Conservation (phyloP, 352 stramenopile species). For the Globisporangium middletonii region DNA sequence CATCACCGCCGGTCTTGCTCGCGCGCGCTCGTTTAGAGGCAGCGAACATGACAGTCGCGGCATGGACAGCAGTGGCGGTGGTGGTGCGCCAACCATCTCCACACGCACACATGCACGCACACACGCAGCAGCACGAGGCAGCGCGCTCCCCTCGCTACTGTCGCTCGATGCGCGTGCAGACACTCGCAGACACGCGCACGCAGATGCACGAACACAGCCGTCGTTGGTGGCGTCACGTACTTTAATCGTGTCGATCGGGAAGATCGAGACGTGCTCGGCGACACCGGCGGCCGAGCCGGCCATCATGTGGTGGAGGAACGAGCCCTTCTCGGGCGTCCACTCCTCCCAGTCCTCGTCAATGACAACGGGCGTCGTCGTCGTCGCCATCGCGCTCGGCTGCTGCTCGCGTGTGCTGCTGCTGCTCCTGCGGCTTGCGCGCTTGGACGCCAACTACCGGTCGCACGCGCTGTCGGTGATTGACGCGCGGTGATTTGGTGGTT, state of each 20-base stretch:
- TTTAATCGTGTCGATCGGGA: constrained; percentile 91
- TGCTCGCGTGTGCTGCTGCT: not conserved
- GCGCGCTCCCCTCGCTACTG: not conserved
- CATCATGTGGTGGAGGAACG: constrained; percentile 94
- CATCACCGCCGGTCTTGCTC: not conserved
- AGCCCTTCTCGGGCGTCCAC: constrained; percentile 90
- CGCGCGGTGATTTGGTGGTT: not conserved
- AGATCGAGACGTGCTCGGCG: constrained; percentile 97
- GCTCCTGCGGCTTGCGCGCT: not conserved
- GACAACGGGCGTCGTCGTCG: constrained; percentile 6
- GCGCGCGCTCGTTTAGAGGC: not conserved
- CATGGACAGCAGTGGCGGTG: not conserved
- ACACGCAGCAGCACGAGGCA: not conserved
- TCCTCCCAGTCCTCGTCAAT: constrained; percentile 92
- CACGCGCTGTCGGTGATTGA: not conserved
- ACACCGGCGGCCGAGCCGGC: constrained; percentile 94
- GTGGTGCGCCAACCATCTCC: no score
- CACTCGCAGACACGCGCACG: not conserved
- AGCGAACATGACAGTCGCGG: not conserved
- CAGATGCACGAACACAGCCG: constrained; percentile 1
- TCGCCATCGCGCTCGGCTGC: not conserved
- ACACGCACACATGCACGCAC: no score
- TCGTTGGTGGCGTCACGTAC: constrained; percentile 16
- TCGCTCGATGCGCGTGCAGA: not conserved
- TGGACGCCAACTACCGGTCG: constrained; percentile 5